phyloP scores from a whole-genome alignment of 2,329 filamentous ascomycete genomes.

The Clarireedia hainanense region DNA sequence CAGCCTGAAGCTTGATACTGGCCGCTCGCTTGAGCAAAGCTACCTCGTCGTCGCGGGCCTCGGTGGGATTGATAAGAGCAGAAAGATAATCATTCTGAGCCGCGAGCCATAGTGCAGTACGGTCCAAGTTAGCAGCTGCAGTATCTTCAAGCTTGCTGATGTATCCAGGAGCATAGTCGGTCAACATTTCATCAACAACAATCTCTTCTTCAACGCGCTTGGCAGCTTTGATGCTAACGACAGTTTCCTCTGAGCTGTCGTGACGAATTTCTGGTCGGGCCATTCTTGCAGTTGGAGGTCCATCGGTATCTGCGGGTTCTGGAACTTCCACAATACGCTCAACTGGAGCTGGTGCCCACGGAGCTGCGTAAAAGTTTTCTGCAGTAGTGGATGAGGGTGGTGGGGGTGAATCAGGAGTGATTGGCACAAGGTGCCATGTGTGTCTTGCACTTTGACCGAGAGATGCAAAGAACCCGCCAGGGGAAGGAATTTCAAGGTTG shows the following conservation, averaged over 20 bases:
- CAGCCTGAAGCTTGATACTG: conserved; percentile 24
- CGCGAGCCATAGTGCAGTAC: conserved; percentile 78
- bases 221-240: conserved; percentile 19
- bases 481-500: conserved; percentile 80
- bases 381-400: conserved; percentile 84
- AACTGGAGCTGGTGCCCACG: conserved; percentile 56
- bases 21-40: conserved; percentile 27
- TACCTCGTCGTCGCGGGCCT: conserved; percentile 30
- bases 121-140: conserved; percentile 68
- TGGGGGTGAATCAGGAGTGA: conserved; percentile 43
- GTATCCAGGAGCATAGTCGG: conserved; percentile 70
- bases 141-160: conserved; percentile 62
- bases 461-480: conserved; percentile 84
- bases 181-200: conserved; percentile 55
- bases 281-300: conserved; percentile 60
- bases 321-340: conserved; percentile 60
- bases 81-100: conserved; percentile 73
- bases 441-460: conserved; percentile 67
- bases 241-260: conserved; percentile 32
- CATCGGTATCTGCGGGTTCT: conserved; percentile 41
- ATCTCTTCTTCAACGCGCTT: conserved; percentile 37
- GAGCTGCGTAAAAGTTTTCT: conserved; percentile 81
- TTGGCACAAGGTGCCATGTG: conserved; percentile 66
- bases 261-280: conserved; percentile 24
- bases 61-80: conserved; percentile 53